Evolutionary conservation across 805 yeast genomes (phyloP).

Genomic region (Zygotorulaspora chibaensis): DNA sequence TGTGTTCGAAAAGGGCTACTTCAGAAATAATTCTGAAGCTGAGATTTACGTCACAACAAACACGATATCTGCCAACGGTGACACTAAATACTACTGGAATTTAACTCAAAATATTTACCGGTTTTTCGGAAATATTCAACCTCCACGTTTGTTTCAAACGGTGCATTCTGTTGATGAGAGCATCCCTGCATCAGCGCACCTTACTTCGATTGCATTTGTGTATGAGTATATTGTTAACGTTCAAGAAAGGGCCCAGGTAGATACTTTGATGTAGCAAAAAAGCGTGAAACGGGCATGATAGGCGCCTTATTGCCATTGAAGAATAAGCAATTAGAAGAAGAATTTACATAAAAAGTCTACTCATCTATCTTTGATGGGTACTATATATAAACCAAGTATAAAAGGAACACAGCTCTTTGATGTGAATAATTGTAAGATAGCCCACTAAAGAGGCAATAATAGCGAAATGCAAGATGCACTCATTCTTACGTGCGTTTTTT

Average conservation of each 20-base stretch:
- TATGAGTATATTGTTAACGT: constrained; percentile 44
- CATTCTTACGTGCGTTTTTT: too few relatives aligned
- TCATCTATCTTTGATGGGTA: too few relatives aligned
- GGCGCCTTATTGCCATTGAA: too few relatives aligned
- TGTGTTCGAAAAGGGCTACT: constrained; percentile 48
- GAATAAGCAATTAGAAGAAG: too few relatives aligned
- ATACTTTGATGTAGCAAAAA: not conserved
- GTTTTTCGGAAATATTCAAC: constrained; percentile 32
- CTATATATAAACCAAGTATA: too few relatives aligned
- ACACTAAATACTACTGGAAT: constrained; percentile 56
- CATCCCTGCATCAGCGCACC: constrained; percentile 52
- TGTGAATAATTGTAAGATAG: too few relatives aligned
- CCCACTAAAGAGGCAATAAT: too few relatives aligned
- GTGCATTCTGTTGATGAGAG: constrained; percentile 66
- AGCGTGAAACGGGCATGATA: too few relatives aligned
- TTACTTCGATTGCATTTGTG: constrained; percentile 53
- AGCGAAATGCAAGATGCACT: too few relatives aligned
- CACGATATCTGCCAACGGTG: constrained; percentile 58
- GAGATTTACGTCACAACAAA: constrained; percentile 43
- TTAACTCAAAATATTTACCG: constrained; percentile 53
- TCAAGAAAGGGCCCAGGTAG: constrained; percentile 20
- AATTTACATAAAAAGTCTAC: too few relatives aligned
- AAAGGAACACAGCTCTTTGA: too few relatives aligned
- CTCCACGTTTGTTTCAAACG: constrained; percentile 24
- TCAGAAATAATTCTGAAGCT: constrained; percentile 21